A percentile compares a stretch with the other conserved stretches of the same genome.
Conservation (phyloP, 2,329 filamentous ascomycete species). For the Beauveria caledonica region DNA sequence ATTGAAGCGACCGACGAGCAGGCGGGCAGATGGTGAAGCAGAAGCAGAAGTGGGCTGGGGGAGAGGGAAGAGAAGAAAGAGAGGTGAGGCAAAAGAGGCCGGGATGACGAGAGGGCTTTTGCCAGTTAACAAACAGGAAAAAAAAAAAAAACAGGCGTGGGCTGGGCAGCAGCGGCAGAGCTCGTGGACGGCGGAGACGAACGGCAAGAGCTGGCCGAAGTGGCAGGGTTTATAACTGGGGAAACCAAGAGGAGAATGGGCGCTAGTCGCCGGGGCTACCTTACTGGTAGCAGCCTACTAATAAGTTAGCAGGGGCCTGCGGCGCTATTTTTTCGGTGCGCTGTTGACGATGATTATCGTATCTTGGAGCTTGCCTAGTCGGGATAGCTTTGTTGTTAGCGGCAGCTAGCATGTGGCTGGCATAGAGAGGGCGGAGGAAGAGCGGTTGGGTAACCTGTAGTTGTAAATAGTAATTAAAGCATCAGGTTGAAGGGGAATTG, state of each 20-base stretch:
- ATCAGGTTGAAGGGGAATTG: neutral
- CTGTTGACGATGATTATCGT: neutral
- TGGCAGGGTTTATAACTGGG: conserved; percentile 6
- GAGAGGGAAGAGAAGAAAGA: conserved; percentile 6
- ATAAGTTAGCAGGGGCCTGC: neutral
- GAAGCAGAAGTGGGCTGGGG: conserved; percentile 9
- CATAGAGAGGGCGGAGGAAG: neutral
- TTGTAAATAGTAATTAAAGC: neutral
- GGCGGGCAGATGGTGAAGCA: conserved; percentile 8
- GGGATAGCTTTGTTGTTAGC: neutral
- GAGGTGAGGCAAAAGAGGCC: neutral
- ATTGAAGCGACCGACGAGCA: conserved; percentile 4
- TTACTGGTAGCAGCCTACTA: too few relatives aligned
- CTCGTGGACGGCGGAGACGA: neutral
- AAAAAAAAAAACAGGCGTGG: conserved; percentile 4
- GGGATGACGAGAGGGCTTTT: conserved; percentile 7
- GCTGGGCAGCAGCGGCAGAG: conserved; percentile 1
- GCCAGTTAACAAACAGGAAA: neutral
- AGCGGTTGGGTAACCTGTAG: too few relatives aligned
- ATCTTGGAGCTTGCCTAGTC: too few relatives aligned
- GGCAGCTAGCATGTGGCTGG: neutral
- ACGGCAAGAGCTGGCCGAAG: conserved; percentile 11
- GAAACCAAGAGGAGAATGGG: conserved; percentile 1
- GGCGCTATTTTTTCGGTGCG: neutral
- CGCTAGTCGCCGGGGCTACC: conserved; percentile 8